Evolutionary conservation across 768 basidiomycete genomes (phyloP).

Genomic region (Lentinula sp.): DNA sequence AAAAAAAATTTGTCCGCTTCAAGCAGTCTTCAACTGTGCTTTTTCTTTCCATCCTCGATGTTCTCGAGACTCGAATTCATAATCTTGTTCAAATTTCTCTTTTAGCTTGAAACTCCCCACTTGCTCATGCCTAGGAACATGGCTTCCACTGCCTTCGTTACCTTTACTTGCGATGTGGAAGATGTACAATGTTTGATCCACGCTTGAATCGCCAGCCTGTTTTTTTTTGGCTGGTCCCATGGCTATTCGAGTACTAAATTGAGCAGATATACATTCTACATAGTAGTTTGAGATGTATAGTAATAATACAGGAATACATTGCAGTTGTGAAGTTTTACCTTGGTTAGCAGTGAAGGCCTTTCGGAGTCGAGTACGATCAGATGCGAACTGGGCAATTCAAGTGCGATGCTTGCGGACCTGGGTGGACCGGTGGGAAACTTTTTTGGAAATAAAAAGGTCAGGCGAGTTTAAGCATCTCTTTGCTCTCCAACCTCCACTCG

Average conservation of each 20-base stretch:
- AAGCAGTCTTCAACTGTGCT: too few species aligned
- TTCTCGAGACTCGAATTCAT: neutral
- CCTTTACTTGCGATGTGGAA: constrained; percentile 75
- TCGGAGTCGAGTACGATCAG: neutral
- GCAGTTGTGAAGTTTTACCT: neutral
- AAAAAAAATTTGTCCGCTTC: too few species aligned
- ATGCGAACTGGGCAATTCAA: neutral
- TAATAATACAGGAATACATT: neutral
- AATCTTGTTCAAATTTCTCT: neutral
- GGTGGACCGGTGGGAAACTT: constrained; percentile 19
- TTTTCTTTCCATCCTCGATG: too few species aligned
- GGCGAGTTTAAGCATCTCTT: constrained; percentile 15
- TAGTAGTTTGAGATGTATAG: neutral
- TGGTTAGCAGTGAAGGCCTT: neutral
- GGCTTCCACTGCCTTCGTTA: constrained; percentile 68
- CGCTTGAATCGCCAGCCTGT: constrained; percentile 62
- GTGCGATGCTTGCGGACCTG: neutral
- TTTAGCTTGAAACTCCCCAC: constrained; percentile 34
- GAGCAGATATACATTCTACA: constrained; percentile 31
- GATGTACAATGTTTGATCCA: constrained; percentile 59
- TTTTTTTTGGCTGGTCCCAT: constrained; percentile 27
- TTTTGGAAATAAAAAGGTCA: constrained; percentile 14
- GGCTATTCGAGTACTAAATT: constrained; percentile 80
- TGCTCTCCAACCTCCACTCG: constrained; percentile 16
- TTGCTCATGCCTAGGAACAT: constrained; percentile 73